phyloP scores from a whole-genome alignment of 345 rosid species.

The Laguncularia racemosa region DNA sequence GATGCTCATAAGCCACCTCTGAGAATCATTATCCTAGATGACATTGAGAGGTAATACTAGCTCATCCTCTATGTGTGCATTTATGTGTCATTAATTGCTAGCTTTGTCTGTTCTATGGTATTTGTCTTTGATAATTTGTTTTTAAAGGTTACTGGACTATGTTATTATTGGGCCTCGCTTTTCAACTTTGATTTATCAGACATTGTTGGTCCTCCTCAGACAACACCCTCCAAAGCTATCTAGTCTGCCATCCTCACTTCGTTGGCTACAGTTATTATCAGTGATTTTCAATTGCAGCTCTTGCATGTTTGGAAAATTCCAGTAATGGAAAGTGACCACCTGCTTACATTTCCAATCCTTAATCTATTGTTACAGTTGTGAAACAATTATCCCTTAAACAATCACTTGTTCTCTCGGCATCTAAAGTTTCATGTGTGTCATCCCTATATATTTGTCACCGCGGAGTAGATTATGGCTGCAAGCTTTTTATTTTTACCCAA shows the following conservation, averaged over 20 bases:
- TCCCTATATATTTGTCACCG: too few species aligned
- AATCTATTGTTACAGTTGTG: too few species aligned
- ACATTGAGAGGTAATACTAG: constrained; percentile 73
- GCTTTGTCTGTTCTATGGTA: neutral
- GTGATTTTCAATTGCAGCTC: neutral
- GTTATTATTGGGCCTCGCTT: constrained; percentile 96
- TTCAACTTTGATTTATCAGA: constrained; percentile 84
- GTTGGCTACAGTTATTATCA: neutral
- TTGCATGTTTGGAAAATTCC: too few species aligned
- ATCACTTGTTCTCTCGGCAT: too few species aligned
- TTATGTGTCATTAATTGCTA: too few species aligned
- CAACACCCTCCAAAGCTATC: constrained; percentile 90
- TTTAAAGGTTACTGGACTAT: constrained; percentile 82
- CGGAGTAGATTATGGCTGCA: too few species aligned
- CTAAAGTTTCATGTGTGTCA: too few species aligned
- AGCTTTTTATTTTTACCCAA: too few species aligned
- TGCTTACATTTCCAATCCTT: too few species aligned
- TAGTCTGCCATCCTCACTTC: constrained; percentile 1
- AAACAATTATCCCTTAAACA: too few species aligned
- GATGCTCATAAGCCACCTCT: constrained; percentile 96
- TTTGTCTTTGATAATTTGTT: neutral
- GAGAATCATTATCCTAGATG: constrained; percentile 94
- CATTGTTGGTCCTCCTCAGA: constrained; percentile 85
- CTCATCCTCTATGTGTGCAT: too few species aligned
- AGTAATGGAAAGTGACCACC: too few species aligned